phyloP scores from a whole-genome alignment of 1,139 yeast genomes.

The Debaryomycetaceae sp. region DNA sequence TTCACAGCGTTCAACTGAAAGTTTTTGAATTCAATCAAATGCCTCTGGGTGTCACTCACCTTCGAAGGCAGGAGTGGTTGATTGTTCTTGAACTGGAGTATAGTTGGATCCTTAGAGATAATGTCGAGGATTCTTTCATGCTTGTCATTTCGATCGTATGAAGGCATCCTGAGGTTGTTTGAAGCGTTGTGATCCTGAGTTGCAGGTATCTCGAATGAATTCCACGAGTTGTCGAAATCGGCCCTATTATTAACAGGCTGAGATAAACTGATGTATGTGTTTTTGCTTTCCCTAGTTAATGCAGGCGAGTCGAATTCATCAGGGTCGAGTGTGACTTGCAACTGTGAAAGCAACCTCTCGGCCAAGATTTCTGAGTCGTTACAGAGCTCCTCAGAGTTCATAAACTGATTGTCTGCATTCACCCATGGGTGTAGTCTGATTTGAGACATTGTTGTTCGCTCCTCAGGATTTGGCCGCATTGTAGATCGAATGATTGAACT shows the following conservation, averaged over 20 bases:
- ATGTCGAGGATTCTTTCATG: conserved; percentile 32
- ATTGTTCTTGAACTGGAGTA: conserved; percentile 40
- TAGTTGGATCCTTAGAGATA: conserved; percentile 47
- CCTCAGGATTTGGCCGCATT: conserved; percentile 41
- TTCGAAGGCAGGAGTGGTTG: conserved; percentile 3
- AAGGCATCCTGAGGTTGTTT: conserved; percentile 14
- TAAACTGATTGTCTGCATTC: conserved; percentile 32
- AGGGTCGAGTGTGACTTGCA: conserved; percentile 47
- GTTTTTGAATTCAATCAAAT: conserved; percentile 11
- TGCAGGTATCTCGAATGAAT: conserved; percentile 21
- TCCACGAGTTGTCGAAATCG: conserved; percentile 29
- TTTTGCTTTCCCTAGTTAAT: background rate
- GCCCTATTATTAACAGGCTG: conserved; percentile 32
- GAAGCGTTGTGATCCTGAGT: conserved; percentile 28
- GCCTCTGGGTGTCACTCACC: conserved; percentile 3
- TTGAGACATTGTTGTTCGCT: conserved; percentile 36
- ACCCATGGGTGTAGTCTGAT: conserved; percentile 54
- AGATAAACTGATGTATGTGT: conserved; percentile 15
- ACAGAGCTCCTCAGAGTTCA: conserved; percentile 43
- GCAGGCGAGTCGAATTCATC: conserved; percentile 7
- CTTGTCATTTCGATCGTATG: conserved; percentile 8
- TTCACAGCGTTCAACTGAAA: conserved; percentile 12
- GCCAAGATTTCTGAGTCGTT: conserved; percentile 45
- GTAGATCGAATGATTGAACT: conserved; percentile 49
- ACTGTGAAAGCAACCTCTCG: conserved; percentile 36